Conservation (phyloP, 192 early-diverging fungal species). For the Coemansia reversa region DNA sequence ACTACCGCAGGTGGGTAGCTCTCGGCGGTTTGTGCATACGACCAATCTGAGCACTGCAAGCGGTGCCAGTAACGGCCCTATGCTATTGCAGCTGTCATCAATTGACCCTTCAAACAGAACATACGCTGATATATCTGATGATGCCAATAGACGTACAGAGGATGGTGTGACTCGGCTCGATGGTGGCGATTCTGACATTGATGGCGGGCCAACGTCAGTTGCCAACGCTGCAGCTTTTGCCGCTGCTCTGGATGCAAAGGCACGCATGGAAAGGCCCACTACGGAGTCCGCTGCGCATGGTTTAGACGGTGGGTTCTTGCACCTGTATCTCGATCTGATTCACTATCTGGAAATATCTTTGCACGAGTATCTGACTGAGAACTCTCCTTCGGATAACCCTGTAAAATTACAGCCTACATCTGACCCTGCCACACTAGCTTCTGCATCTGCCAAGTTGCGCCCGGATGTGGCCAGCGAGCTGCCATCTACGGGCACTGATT, state of each 20-base stretch:
- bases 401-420: background rate
- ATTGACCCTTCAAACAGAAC: background rate
- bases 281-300: constrained; percentile 11
- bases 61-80: constrained; percentile 23
- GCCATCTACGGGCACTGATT: background rate
- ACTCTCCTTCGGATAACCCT: background rate
- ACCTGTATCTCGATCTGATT: constrained; percentile 67
- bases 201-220: constrained; percentile 23
- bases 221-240: constrained; percentile 20
- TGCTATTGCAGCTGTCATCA: background rate
- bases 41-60: constrained; percentile 44
- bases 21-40: constrained; percentile 28
- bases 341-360: constrained; percentile 48
- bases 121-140: background rate
- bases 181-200: constrained; percentile 18
- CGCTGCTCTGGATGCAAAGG: constrained; percentile 35
- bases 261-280: constrained; percentile 26
- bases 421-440: background rate
- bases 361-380: constrained; percentile 23
- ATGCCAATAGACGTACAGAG: background rate
- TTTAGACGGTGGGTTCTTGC: constrained; percentile 59
- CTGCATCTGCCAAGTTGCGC: background rate
- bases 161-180: background rate
- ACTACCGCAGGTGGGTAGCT: constrained; percentile 12
- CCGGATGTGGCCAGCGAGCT: background rate